These are phyloP conservation scores for Neltuma alba DNA, from an alignment of 306 rosid species.

Conservation along the genomic window DNA sequence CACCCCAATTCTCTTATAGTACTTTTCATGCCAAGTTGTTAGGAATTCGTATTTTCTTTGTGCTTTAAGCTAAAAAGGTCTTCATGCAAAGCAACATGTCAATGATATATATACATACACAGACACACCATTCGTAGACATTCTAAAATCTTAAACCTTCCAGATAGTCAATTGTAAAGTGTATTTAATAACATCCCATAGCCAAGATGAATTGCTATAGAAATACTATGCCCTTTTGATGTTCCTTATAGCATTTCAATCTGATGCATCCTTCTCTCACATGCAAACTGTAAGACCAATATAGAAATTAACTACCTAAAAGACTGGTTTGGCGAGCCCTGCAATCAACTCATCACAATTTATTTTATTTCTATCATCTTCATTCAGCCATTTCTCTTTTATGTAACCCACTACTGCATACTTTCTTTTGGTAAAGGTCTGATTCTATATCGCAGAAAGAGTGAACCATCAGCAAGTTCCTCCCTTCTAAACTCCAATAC, in stretches of 20 bases:
- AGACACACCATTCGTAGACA: not conserved
- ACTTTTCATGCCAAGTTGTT: not conserved
- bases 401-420: not conserved
- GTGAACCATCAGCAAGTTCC: not conserved
- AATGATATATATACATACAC: not conserved
- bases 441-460: not conserved
- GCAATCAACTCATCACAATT: not conserved
- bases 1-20: not conserved
- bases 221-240: not conserved
- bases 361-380: not conserved
- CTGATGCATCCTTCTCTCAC: slow-evolving; percentile 7
- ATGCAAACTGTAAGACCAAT: not conserved
- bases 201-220: not conserved
- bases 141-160: not conserved
- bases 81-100: not conserved
- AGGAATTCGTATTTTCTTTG: not conserved
- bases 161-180: not conserved
- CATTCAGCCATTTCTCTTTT: slow-evolving; percentile 17
- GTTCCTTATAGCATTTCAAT: not conserved
- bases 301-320: not conserved
- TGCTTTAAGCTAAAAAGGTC: not conserved
- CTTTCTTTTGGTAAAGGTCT: not conserved
- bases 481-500: slow-evolving; percentile 12
- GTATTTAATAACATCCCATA: not conserved
- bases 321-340: not conserved